phyloP scores from a whole-genome alignment of 768 basidiomycete species.

The Tylopilus balloui region DNA sequence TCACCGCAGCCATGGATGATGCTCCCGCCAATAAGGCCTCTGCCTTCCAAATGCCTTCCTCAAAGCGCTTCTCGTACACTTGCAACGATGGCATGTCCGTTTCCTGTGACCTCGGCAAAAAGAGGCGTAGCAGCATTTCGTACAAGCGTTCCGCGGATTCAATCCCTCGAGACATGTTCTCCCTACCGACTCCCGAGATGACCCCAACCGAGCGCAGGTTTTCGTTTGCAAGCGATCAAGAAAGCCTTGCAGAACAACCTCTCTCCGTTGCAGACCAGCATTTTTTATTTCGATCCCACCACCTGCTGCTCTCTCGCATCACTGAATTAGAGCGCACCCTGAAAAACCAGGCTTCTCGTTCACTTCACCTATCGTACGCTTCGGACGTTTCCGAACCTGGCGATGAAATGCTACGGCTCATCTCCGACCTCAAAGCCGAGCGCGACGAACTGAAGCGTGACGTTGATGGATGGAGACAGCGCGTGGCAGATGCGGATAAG shows the following conservation, averaged over 20 bases:
- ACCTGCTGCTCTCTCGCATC: conserved; percentile 76
- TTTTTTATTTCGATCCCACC: conserved; percentile 83
- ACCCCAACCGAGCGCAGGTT: conserved; percentile 57
- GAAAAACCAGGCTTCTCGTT: conserved; percentile 40
- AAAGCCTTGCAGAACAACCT: conserved; percentile 35
- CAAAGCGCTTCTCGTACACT: conserved; percentile 26
- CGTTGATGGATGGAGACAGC: conserved; percentile 78
- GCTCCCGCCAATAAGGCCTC: background rate
- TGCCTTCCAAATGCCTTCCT: conserved; percentile 13
- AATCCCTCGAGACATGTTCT: conserved; percentile 35
- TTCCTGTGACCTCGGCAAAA: conserved; percentile 30
- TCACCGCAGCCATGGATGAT: conserved; percentile 7
- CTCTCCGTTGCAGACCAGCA: conserved; percentile 74
- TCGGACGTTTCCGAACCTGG: conserved; percentile 52
- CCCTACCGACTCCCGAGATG: conserved; percentile 69
- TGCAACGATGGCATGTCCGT: conserved; percentile 22
- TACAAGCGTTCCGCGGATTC: conserved; percentile 53
- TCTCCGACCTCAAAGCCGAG: conserved; percentile 80
- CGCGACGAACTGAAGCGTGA: conserved; percentile 86
- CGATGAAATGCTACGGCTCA: conserved; percentile 74
- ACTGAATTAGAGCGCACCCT: conserved; percentile 72
- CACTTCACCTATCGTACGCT: conserved; percentile 48
- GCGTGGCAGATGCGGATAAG: conserved; percentile 74
- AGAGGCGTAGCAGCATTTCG: conserved; percentile 66
- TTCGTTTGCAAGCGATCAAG: conserved; percentile 29